These are phyloP conservation scores for Rhodotorula mucilaginosa DNA, from an alignment of 1,284 basidiomycete species.

Conservation along the genomic window DNA sequence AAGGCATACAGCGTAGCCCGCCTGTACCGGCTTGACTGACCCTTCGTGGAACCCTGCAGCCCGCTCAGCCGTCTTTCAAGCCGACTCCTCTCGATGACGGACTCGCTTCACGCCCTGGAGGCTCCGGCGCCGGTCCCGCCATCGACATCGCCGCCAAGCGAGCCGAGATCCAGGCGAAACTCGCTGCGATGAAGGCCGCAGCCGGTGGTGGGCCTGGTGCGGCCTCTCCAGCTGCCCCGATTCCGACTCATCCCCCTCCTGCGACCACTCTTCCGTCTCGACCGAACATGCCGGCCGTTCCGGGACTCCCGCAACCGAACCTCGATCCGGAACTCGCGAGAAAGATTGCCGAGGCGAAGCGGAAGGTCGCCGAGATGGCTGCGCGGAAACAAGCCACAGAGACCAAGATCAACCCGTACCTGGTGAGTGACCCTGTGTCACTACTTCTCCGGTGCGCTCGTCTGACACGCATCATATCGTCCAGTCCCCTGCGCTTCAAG, in stretches of 20 bases:
- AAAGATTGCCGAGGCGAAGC: slow-evolving; percentile 45
- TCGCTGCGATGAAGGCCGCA: slow-evolving; percentile 38
- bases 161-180: slow-evolving; percentile 39
- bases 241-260: neutral
- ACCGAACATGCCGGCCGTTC: slow-evolving; percentile 16
- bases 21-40: neutral
- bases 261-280: neutral
- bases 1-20: accelerated
- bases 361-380: slow-evolving; percentile 43
- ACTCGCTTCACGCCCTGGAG: slow-evolving; percentile 10
- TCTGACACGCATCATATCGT: neutral
- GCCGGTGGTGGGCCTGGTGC: slow-evolving; percentile 3
- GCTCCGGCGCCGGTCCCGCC: slow-evolving; percentile 14
- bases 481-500: slow-evolving; percentile 23
- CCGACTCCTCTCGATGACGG: slow-evolving; percentile 26
- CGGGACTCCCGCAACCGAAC: slow-evolving; percentile 16
- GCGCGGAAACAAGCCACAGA: slow-evolving; percentile 33
- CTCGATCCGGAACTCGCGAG: slow-evolving; percentile 34
- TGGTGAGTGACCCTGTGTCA: slow-evolving; percentile 55
- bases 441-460: neutral
- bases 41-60: neutral
- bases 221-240: slow-evolving; percentile 1
- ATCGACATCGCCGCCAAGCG: slow-evolving; percentile 42
- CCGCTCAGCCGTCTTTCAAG: slow-evolving; percentile 39
- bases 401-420: slow-evolving; percentile 63